Conservation (phyloP, 768 basidiomycete genomes). For the Lentinula boryana region DNA sequence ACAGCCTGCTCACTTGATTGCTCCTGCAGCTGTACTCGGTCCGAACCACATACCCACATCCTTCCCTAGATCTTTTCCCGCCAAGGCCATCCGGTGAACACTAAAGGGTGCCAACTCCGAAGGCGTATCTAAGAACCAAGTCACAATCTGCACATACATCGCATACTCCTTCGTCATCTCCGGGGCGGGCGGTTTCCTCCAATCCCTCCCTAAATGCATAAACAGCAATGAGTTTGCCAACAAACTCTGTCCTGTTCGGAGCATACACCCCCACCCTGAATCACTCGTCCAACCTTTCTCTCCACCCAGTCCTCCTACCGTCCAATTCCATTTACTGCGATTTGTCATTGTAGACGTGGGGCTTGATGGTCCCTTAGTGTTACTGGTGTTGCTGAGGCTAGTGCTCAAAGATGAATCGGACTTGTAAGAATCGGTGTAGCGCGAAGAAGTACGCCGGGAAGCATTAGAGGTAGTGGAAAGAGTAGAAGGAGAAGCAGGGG, state of each 20-base stretch:
- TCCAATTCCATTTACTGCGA: constrained; percentile 58
- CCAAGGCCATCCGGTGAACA: constrained; percentile 92
- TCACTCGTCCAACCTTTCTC: constrained; percentile 84
- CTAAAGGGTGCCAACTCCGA: constrained; percentile 83
- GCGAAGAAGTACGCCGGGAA: neutral
- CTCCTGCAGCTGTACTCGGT: constrained; percentile 95
- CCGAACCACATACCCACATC: constrained; percentile 98
- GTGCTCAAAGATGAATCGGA: constrained; percentile 9
- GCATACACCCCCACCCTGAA: constrained; percentile 90
- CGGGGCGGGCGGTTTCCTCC: constrained; percentile 69
- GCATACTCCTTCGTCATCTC: constrained; percentile 64
- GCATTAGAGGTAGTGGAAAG: neutral
- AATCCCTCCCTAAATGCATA: constrained; percentile 77
- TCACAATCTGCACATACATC: constrained; percentile 84
- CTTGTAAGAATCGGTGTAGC: constrained; percentile 7
- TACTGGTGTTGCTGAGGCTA: constrained; percentile 7
- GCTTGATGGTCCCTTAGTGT: constrained; percentile 16
- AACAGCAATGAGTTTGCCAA: constrained; percentile 76
- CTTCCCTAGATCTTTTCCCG: constrained; percentile 92
- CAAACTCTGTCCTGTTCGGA: constrained; percentile 80
- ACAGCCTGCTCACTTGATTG: constrained; percentile 63
- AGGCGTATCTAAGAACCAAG: constrained; percentile 94
- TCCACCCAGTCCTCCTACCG: constrained; percentile 31
- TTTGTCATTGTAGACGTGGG: constrained; percentile 36
- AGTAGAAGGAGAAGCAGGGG: constrained; percentile 7